phyloP scores from a whole-genome alignment of 2,329 filamentous ascomycete species.

The Aspergillus sp. region DNA sequence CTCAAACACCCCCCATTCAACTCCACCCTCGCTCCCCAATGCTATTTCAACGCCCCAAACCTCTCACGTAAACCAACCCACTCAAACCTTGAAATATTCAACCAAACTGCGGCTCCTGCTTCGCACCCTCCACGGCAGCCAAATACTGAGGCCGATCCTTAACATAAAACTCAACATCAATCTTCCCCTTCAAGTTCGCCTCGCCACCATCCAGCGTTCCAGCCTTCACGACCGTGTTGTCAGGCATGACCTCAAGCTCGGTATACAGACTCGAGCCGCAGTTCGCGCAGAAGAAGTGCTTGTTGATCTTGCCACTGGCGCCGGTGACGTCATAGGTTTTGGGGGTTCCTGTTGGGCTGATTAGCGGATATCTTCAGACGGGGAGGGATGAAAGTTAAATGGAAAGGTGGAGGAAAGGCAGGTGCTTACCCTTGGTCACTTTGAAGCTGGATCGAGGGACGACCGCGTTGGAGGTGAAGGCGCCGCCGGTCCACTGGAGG shows the following conservation, averaged over 20 bases:
- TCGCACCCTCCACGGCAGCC: conserved; percentile 44
- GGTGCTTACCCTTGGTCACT: conserved; percentile 47
- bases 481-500: conserved; percentile 50
- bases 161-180: conserved; percentile 55
- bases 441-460: conserved; percentile 49
- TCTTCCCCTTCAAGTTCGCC: conserved; percentile 42
- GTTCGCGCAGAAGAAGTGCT: conserved; percentile 55
- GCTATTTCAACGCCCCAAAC: background rate
- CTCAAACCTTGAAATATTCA: background rate
- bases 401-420: background rate
- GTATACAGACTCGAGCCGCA: conserved; percentile 56
- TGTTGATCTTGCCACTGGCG: conserved; percentile 55
- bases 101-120: conserved; percentile 44
- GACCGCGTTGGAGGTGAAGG: conserved; percentile 56
- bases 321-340: conserved; percentile 51
- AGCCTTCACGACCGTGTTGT: conserved; percentile 52
- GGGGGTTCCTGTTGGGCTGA: conserved; percentile 39
- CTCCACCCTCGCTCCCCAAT: background rate
- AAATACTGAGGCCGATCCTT: conserved; percentile 52
- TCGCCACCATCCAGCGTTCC: conserved; percentile 52
- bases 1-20: background rate
- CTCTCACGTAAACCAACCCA: too few relatives aligned
- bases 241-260: conserved; percentile 55
- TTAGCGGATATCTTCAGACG: too few relatives aligned
- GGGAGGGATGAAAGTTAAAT: too few relatives aligned